Conservation (phyloP, 306 rosid genomes). For the Vachellia pachyceras region DNA sequence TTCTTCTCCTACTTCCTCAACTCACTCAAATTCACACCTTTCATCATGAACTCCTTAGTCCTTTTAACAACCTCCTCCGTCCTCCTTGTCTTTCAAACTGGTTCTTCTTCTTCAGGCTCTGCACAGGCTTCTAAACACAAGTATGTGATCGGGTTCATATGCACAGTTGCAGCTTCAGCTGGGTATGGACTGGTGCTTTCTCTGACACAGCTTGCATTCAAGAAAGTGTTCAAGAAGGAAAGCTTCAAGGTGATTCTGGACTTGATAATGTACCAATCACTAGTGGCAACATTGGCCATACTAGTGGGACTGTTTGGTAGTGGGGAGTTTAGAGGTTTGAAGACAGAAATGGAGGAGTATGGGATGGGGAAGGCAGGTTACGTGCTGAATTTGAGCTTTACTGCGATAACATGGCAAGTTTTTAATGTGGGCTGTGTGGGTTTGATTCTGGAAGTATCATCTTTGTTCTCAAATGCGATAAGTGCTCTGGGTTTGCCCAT, state of each 20-base stretch:
- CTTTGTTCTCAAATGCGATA: slow-evolving; percentile 44
- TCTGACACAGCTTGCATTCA: slow-evolving; percentile 43
- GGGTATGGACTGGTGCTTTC: slow-evolving; percentile 50
- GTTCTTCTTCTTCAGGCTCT: not conserved
- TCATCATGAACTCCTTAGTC: slow-evolving; percentile 53
- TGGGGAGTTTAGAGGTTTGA: slow-evolving; percentile 49
- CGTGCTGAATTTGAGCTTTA: not conserved
- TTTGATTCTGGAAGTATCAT: not conserved
- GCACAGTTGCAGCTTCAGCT: slow-evolving; percentile 52
- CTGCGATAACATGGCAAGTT: no score
- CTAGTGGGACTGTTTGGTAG: slow-evolving; percentile 51
- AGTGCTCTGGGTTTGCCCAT: slow-evolving; percentile 51
- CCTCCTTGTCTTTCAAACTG: slow-evolving; percentile 41
- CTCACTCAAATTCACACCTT: slow-evolving; percentile 56
- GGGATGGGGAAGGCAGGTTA: slow-evolving; percentile 43
- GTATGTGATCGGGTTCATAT: slow-evolving; percentile 41
- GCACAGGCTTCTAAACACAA: slow-evolving; percentile 6
- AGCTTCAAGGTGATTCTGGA: slow-evolving; percentile 45
- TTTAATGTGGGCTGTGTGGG: not conserved
- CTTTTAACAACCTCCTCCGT: slow-evolving; percentile 57
- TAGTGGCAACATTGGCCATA: slow-evolving; percentile 40
- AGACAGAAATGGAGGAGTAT: slow-evolving; percentile 43
- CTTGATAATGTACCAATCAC: slow-evolving; percentile 41
- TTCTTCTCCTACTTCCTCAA: slow-evolving; percentile 64
- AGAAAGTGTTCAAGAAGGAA: slow-evolving; percentile 42